Base-by-base conservation (phyloP, 2,329 filamentous ascomycete genomes). In the Penicillium sp. region DNA sequence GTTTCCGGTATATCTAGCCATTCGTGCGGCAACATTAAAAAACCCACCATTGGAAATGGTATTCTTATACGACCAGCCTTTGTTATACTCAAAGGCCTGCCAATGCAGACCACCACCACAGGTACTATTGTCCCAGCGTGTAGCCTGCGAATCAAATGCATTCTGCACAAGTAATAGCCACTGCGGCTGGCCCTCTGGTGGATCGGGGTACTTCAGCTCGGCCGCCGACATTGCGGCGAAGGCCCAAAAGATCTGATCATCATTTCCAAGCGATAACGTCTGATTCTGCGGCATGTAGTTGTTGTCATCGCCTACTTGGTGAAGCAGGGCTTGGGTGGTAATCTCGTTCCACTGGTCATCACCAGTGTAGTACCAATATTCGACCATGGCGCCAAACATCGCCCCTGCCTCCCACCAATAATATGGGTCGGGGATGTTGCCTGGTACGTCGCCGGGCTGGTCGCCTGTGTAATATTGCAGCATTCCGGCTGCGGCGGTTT, bases 131-230 rank as follows among this genome's bases (percentile, higher is more conserved):
- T 93, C 84, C 87, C 89, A 92, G 19, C 89, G 82, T 14, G 73
- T 72, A 4, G 82, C 82, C 66, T 90, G 90, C 51, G 86, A 83
- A 74, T 92, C 89, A 71, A 91, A 93, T 8, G 90, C 87, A 14
- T 85, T 86, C 71, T 90, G 87, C 0, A 82, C 85, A 26, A 93
- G 78, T 9, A 84, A 83, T 23, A 92, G 79, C 88, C 88, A 95
- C 59, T 87, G 84, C 1, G 87, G 83, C 53, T 85, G 68, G 54
- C 81, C 81, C 0, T 76, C 57, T 0, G 81, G 78, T 3, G 89
- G 88, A 63, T 90, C 80, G 1, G 86, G 86, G 63, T 88, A 92
- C 59, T 83, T 84, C 64, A 85, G 84, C 72, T 94, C 90, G 35
- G 86, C 86, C 2, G 89, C 89, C 6, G 82, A 80, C 81, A 94